A percentile compares a stretch with the other conserved stretches of the same genome.
These are phyloP conservation scores for Boechera retrofracta DNA, from an alignment of 345 rosid genomes.

Conservation along the genomic window DNA sequence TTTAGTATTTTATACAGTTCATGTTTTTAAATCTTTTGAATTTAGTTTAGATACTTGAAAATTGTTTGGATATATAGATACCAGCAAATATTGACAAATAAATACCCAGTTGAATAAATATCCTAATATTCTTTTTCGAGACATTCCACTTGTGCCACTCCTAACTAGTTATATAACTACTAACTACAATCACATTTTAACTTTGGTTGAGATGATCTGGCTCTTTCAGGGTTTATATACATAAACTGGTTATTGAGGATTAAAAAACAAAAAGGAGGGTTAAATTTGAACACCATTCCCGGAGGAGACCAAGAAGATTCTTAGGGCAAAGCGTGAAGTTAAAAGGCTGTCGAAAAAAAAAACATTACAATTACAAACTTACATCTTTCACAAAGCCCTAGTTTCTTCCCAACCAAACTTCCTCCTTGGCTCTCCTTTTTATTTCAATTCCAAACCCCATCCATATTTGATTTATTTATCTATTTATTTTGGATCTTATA, in stretches of 20 bases:
- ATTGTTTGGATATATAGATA: background rate
- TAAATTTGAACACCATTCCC: slow-evolving; percentile 44
- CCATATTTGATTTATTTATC: slow-evolving; percentile 28
- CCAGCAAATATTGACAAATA: background rate
- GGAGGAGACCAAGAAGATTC: slow-evolving; percentile 49
- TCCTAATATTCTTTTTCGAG: background rate
- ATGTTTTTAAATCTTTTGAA: too few species aligned
- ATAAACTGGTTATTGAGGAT: background rate
- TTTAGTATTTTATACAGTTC: too few species aligned
- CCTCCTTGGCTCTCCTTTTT: slow-evolving; percentile 48
- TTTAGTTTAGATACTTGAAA: too few species aligned
- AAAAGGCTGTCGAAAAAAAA: slow-evolving; percentile 44
- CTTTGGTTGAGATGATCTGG: background rate
- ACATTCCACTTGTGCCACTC: background rate
- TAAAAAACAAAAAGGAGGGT: background rate
- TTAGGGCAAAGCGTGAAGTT: slow-evolving; percentile 47
- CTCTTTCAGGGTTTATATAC: background rate
- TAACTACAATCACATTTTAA: slow-evolving; percentile 18
- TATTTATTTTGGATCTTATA: slow-evolving; percentile 38
- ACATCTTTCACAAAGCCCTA: slow-evolving; percentile 49
- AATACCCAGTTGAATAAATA: background rate
- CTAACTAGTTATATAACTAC: background rate
- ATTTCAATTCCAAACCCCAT: slow-evolving; percentile 43
- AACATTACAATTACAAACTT: slow-evolving; percentile 40
- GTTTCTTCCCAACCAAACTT: slow-evolving; percentile 48